phyloP scores from a whole-genome alignment of 176 grass and related monocot species.

The Elaeis guineensis region DNA sequence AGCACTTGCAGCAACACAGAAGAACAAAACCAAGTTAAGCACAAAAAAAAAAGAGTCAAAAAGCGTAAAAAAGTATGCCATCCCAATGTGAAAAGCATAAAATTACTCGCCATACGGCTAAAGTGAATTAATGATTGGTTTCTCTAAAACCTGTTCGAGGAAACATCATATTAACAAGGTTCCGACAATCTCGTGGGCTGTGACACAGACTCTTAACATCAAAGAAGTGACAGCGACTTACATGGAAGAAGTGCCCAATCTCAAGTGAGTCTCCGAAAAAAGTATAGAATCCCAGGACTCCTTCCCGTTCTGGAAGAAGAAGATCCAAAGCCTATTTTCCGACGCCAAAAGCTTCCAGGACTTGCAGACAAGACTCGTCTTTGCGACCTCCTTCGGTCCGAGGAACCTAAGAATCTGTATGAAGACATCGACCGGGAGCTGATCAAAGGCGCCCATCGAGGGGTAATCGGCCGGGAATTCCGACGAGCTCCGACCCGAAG shows the following conservation, averaged over 20 bases:
- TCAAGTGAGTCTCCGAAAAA: constrained; percentile 82
- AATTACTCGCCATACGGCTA: too few species aligned
- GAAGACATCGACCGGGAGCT: constrained; percentile 62
- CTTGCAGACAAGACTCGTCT: constrained; percentile 41
- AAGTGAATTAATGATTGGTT: too few species aligned
- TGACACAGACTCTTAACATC: too few species aligned
- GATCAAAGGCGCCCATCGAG: constrained; percentile 52
- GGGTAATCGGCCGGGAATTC: constrained; percentile 17
- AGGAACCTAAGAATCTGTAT: constrained; percentile 69
- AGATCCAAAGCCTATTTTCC: constrained; percentile 75
- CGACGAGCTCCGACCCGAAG: neutral
- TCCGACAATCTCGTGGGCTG: too few species aligned
- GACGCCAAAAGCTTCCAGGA: constrained; percentile 53
- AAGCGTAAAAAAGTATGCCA: too few species aligned
- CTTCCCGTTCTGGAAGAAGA: constrained; percentile 53
- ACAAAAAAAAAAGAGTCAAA: too few species aligned
- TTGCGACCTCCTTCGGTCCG: constrained; percentile 51
- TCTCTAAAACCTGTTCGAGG: too few species aligned
- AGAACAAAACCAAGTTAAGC: too few species aligned
- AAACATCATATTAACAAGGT: too few species aligned
- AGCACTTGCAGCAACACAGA: too few species aligned
- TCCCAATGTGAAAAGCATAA: too few species aligned
- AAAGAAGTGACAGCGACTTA: constrained; percentile 8
- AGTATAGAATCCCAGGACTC: constrained; percentile 69
- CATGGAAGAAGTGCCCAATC: constrained; percentile 21